These are phyloP conservation scores for Ceratocystis huliohia DNA, from an alignment of 2,329 filamentous ascomycete species.

Conservation along the genomic window DNA sequence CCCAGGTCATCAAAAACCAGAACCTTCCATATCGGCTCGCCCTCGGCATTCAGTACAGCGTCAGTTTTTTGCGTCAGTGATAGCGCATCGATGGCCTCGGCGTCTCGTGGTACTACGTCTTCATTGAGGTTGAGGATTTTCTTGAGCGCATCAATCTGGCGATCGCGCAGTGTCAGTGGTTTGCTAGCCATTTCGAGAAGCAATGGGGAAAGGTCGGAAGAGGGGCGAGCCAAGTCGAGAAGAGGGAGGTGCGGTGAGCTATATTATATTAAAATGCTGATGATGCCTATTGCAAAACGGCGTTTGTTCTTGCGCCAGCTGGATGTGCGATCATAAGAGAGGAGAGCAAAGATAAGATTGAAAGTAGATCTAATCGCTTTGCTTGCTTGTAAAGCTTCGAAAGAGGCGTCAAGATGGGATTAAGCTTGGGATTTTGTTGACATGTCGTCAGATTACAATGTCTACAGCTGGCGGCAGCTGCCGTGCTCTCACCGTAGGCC, in stretches of 20 bases:
- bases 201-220: background rate
- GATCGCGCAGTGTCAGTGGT: constrained; percentile 17
- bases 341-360: background rate
- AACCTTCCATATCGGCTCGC: constrained; percentile 95
- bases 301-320: too few species aligned
- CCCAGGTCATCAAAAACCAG: constrained; percentile 87
- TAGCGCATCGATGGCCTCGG: constrained; percentile 49
- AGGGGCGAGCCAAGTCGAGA: background rate
- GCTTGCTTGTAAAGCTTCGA: background rate
- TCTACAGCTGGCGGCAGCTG: background rate
- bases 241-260: background rate
- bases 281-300: too few species aligned
- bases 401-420: background rate
- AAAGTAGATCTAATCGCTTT: background rate
- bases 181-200: constrained; percentile 7
- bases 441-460: background rate
- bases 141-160: constrained; percentile 53
- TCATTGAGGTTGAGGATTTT: constrained; percentile 94
- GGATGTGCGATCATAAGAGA: too few species aligned
- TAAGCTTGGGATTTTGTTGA: background rate
- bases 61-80: constrained; percentile 43
- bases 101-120: constrained; percentile 44
- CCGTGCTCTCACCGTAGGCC: background rate
- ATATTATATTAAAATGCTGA: too few species aligned
- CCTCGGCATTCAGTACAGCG: constrained; percentile 74